Conservation (phyloP, 2,329 filamentous ascomycete genomes). For the Tolypocladium album region DNA sequence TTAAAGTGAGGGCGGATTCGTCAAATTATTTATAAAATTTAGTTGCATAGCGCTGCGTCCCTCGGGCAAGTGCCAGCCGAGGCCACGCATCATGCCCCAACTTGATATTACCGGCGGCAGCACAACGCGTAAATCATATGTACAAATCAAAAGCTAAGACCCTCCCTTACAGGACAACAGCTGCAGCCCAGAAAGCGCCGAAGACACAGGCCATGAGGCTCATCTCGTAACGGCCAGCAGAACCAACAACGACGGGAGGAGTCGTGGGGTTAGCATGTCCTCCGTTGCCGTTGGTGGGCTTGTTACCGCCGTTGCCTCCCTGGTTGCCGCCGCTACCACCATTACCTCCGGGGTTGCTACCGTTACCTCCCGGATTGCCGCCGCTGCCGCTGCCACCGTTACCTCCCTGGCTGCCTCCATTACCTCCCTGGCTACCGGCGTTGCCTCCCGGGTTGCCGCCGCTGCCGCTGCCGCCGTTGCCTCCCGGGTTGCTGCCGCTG, state of each 20-base stretch:
- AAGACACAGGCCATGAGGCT: slow-evolving; percentile 13
- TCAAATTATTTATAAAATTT: neutral
- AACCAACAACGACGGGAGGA: slow-evolving; percentile 5
- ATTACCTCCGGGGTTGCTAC: no score
- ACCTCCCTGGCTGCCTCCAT: neutral
- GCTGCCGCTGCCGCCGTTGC: neutral
- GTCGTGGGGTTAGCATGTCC: neutral
- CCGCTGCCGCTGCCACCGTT: neutral
- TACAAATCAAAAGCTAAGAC: neutral
- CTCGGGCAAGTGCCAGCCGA: neutral
- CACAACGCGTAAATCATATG: neutral
- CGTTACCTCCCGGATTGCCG: no score
- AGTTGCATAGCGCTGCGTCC: neutral
- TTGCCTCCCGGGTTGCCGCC: neutral
- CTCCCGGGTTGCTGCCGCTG: no score
- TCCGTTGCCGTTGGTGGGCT: neutral
- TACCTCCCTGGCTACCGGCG: neutral
- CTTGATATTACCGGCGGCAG: neutral
- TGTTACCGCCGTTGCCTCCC: neutral
- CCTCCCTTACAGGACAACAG: slow-evolving; percentile 9
- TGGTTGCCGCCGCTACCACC: no score
- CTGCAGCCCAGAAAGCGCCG: slow-evolving; percentile 11
- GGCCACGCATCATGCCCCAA: neutral
- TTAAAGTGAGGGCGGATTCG: neutral
- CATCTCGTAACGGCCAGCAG: slow-evolving; percentile 10